These are phyloP conservation scores for Prillingera fragicola DNA, from an alignment of 1,284 basidiomycete species.

Conservation along the genomic window DNA sequence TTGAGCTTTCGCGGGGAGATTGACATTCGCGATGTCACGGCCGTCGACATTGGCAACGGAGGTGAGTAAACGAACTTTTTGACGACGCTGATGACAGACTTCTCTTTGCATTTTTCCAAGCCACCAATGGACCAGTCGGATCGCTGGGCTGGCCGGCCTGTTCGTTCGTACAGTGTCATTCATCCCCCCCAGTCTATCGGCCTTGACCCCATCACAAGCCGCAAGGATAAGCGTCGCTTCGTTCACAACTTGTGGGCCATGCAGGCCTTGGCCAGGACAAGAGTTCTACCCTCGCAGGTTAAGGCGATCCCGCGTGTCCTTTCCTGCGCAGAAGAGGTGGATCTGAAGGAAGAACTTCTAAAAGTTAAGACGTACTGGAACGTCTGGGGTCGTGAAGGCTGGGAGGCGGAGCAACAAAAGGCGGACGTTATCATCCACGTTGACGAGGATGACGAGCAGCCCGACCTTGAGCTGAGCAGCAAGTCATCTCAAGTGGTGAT, in stretches of 20 bases:
- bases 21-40: constrained; percentile 75
- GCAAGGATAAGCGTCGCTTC: constrained; percentile 70
- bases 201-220: constrained; percentile 59
- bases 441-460: constrained; percentile 57
- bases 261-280: constrained; percentile 70
- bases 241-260: constrained; percentile 77
- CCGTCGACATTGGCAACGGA: constrained; percentile 73
- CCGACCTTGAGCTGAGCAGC: constrained; percentile 62
- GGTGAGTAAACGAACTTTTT: constrained; percentile 52
- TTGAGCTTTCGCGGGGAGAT: constrained; percentile 82
- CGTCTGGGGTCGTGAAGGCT: constrained; percentile 11
- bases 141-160: constrained; percentile 73
- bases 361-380: constrained; percentile 15
- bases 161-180: constrained; percentile 67
- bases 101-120: constrained; percentile 74
- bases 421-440: constrained; percentile 82
- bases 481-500: constrained; percentile 62
- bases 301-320: constrained; percentile 54
- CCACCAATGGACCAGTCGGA: constrained; percentile 73
- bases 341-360: constrained; percentile 3
- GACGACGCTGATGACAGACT: constrained; percentile 53
- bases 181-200: constrained; percentile 62
- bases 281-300: constrained; percentile 45
- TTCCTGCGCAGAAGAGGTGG: constrained; percentile 58
- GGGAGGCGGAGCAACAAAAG: constrained; percentile 48